Evolutionary conservation across 1,139 yeast genomes (phyloP).

Genomic region (Taphrina communis): DNA sequence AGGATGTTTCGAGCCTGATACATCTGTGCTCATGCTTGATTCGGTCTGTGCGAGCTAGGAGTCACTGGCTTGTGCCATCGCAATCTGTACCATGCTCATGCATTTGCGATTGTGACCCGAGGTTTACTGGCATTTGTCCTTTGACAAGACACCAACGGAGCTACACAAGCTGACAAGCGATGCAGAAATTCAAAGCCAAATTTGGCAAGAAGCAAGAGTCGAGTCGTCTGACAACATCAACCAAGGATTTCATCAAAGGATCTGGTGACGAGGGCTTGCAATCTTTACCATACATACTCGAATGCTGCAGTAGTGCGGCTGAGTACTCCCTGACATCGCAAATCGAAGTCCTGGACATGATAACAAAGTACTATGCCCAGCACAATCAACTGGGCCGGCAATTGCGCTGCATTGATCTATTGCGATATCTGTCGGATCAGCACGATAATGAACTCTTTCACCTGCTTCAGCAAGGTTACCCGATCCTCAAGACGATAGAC

Average conservation of each 20-base stretch:
- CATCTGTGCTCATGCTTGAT: neutral
- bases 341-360: slow-evolving; percentile 27
- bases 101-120: neutral
- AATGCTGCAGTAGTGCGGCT: slow-evolving; percentile 31
- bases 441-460: slow-evolving; percentile 25
- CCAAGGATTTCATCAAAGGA: slow-evolving; percentile 33
- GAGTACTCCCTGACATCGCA: slow-evolving; percentile 17
- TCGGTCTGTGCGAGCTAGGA: neutral
- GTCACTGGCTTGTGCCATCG: neutral
- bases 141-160: too few species aligned
- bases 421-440: slow-evolving; percentile 37
- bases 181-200: slow-evolving; percentile 21
- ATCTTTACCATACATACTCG: slow-evolving; percentile 29
- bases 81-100: neutral
- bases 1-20: too few species aligned
- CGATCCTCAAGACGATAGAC: slow-evolving; percentile 24
- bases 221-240: slow-evolving; percentile 8
- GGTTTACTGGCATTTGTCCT: neutral
- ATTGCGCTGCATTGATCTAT: slow-evolving; percentile 29
- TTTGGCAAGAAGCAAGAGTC: slow-evolving; percentile 23
- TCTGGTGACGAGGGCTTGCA: slow-evolving; percentile 35
- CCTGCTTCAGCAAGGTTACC: slow-evolving; percentile 19
- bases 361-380: slow-evolving; percentile 34
- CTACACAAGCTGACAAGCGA: neutral
- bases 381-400: slow-evolving; percentile 11